Conservation (phyloP, 1,284 basidiomycete species). For the Papiliotrema nemorosa region DNA sequence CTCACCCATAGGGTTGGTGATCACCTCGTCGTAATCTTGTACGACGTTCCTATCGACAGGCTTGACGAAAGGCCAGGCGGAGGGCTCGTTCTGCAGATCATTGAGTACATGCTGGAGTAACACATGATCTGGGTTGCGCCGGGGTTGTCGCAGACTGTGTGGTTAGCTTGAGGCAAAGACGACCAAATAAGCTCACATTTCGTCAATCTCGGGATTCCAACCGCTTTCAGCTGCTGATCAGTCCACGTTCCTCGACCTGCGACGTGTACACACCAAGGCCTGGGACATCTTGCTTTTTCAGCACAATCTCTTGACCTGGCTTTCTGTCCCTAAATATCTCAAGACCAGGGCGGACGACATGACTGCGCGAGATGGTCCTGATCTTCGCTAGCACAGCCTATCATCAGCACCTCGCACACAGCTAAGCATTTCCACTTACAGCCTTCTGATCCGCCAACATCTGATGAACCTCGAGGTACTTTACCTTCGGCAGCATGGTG, state of each 20-base stretch:
- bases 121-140: constrained; percentile 57
- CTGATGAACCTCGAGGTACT: constrained; percentile 79
- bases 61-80: constrained; percentile 68
- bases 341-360: constrained; percentile 80
- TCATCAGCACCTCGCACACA: neutral
- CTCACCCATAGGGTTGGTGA: constrained; percentile 91
- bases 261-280: constrained; percentile 63
- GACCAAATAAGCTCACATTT: constrained; percentile 57
- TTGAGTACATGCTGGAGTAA: constrained; percentile 79
- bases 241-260: neutral
- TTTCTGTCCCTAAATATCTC: constrained; percentile 64
- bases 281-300: constrained; percentile 64
- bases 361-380: constrained; percentile 77
- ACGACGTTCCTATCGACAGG: constrained; percentile 78
- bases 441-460: constrained; percentile 81
- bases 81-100: constrained; percentile 75
- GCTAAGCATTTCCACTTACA: constrained; percentile 35
- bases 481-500: constrained; percentile 83
- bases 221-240: constrained; percentile 71
- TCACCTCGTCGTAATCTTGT: constrained; percentile 84
- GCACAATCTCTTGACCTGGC: constrained; percentile 36
- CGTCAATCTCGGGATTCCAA: constrained; percentile 85
- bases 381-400: constrained; percentile 83
- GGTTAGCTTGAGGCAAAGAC: neutral
- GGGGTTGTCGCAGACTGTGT: constrained; percentile 54